These are phyloP conservation scores for Aspergillus calidoustus DNA, from an alignment of 2,329 filamentous ascomycete genomes.

Conservation along the genomic window DNA sequence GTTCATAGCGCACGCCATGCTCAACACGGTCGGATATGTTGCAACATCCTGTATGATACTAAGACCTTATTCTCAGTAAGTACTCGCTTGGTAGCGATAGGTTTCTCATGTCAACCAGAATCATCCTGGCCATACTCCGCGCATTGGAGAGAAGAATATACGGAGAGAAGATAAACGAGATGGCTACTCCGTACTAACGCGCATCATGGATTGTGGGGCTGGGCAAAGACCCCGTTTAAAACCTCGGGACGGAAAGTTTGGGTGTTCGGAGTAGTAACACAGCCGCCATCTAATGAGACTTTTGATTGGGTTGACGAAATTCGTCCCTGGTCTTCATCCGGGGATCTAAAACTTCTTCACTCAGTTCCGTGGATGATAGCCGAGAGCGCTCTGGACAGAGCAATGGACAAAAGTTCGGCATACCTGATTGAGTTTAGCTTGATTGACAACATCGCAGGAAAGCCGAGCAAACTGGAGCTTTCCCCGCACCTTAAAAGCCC, in stretches of 20 bases:
- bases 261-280: neutral
- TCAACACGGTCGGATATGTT: too few species aligned
- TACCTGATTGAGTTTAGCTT: neutral
- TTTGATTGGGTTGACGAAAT: neutral
- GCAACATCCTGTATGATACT: too few species aligned
- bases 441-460: neutral
- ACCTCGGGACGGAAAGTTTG: neutral
- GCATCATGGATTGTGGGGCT: neutral
- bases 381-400: neutral
- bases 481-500: neutral
- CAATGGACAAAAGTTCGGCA: conserved; percentile 1
- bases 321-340: neutral
- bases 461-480: neutral
- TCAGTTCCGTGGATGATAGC: neutral
- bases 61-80: too few species aligned
- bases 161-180: neutral
- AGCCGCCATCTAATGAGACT: neutral
- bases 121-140: neutral
- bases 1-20: too few species aligned
- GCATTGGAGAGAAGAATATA: too few species aligned
- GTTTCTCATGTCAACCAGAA: neutral
- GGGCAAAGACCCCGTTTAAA: neutral
- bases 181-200: neutral
- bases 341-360: neutral
- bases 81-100: too few species aligned